Base-by-base conservation (phyloP, 176 grass and related monocot species). In the Guadua angustifolia region DNA sequence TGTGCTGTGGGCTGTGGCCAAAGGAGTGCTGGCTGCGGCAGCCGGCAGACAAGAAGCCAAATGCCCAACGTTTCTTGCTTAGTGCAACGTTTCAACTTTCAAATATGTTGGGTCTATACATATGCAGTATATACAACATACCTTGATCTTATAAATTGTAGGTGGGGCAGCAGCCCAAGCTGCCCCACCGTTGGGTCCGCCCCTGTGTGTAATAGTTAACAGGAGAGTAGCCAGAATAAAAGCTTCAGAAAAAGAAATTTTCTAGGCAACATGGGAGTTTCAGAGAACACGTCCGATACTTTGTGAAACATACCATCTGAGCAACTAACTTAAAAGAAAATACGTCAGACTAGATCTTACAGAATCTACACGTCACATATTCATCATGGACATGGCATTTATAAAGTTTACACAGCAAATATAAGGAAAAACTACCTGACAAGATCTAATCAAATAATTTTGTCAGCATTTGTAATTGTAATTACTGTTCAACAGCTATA, bases 151-250 rank as follows among this genome's bases (percentile, higher is more conserved):
- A n/a, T n/a, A n/a, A n/a, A n/a, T n/a, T n/a, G n/a, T n/a, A n/a
- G n/a, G n/a, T n/a, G n/a, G n/a, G n/a, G n/a, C n/a, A n/a, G n/a
- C n/a, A n/a, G n/a, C n/a, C n/a, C n/a, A n/a, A n/a, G n/a, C n/a
- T n/a, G n/a, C n/a, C n/a, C n/a, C n/a, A n/a, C n/a, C n/a, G n/a
- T n/a, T n/a, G n/a, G n/a, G n/a, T n/a, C n/a, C n/a, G n/a, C n/a
- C n/a, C n/a, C n/a, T n/a, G 49, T 13, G 9, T 19, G 16, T 4
- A 73, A 55, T 36, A 71, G 11, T 17, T 68, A 25, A 52, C 4
- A 52, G 57, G 43, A 68, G 12, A 85, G 18, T 78, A 44, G 47
- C 16, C 22, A 82, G 16, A 72, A 46, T 65, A 73, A 49, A 29
- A 76, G 8, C 3, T 64, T 73, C 29, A 82, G 15, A 81, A 14